Base-by-base conservation (phyloP, 768 basidiomycete genomes). In the Lentinula raphanica region DNA sequence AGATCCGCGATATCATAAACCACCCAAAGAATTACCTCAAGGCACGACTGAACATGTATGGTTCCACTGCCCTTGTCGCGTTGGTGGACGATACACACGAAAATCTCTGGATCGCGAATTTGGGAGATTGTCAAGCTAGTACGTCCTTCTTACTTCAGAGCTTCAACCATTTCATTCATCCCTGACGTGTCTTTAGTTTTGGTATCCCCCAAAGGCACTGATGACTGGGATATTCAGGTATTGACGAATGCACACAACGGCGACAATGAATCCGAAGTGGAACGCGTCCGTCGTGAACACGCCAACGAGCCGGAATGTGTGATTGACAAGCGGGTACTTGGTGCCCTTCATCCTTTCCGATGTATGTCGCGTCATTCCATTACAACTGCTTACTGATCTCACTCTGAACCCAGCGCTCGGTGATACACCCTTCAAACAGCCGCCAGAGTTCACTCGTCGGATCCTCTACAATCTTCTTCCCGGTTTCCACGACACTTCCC, bases 121-220 rank as follows among this genome's bases (percentile, higher is more conserved):
- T 92, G 27, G 90, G 90, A 13, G 90, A 92, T 66, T 90, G 87
- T 68, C 85, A 88, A 76, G 87, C 87, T 60, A 76, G 88, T 88
- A 62, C 61, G 85, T 73, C n/a, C n/a, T n/a, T 44, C 49, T 58
- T 40, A 5, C 56, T 49, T 35, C 35, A 35, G 54, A 62, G 51
- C 54, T 21, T 36, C 13, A n/a, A 39, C 38, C 2, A 21, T 9
- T 46, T 44, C 2, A 21, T 9, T 46, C 17, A 46, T 35, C 53
- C 27, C 49, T 49, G 51, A 54, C 54, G 54, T 23, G 57, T 50
- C 27, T 54, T 66, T 58, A 78, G 88, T 78, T 39, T 74, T 85
- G 71, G 77, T 83, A 28, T 79, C 78, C 6, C 79, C 76, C 66
- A 74, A 74, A 55, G 73, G 68, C 40, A 67, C 65, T 23, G 65